Evolutionary conservation across 2,329 filamentous ascomycete species (phyloP).

Genomic region (Monilinia fructicola): DNA sequence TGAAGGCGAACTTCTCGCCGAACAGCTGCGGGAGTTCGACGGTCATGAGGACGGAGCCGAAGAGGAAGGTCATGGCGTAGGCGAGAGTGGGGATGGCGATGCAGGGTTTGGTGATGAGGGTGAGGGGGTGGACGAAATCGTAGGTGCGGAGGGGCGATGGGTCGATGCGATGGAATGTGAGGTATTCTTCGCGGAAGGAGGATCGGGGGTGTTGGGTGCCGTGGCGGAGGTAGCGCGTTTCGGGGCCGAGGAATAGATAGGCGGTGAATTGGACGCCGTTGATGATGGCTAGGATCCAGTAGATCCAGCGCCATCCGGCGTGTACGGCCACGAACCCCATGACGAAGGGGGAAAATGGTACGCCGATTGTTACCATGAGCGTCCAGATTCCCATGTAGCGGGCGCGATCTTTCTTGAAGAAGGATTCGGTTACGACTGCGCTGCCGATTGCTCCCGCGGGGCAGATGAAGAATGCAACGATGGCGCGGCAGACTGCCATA

Average conservation of each 20-base stretch:
- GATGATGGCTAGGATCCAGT: slow-evolving; percentile 50
- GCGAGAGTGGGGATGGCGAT: slow-evolving; percentile 53
- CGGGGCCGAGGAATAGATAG: slow-evolving; percentile 56
- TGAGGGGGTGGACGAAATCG: slow-evolving; percentile 54
- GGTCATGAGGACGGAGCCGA: slow-evolving; percentile 52
- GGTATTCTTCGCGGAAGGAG: slow-evolving; percentile 40
- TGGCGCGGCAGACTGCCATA: slow-evolving; percentile 49
- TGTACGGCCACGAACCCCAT: slow-evolving; percentile 44
- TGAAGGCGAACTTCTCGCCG: slow-evolving; percentile 54
- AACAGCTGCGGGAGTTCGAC: slow-evolving; percentile 61
- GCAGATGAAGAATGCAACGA: slow-evolving; percentile 54
- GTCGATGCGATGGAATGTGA: slow-evolving; percentile 53
- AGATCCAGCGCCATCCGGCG: slow-evolving; percentile 24
- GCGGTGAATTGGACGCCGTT: slow-evolving; percentile 56
- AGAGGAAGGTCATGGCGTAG: slow-evolving; percentile 59
- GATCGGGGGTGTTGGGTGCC: slow-evolving; percentile 15
- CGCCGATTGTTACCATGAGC: slow-evolving; percentile 29
- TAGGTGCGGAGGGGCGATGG: slow-evolving; percentile 48
- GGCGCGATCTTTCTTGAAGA: slow-evolving; percentile 53
- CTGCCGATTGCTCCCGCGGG: slow-evolving; percentile 53
- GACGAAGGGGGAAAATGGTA: slow-evolving; percentile 34
- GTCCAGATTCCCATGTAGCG: slow-evolving; percentile 57
- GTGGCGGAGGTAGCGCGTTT: slow-evolving; percentile 53
- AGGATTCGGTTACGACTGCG: slow-evolving; percentile 56
- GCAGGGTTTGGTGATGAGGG: slow-evolving; percentile 47